Evolutionary conservation across 1,284 basidiomycete genomes (phyloP).

Genomic region (Cystobasidium slooffiae): DNA sequence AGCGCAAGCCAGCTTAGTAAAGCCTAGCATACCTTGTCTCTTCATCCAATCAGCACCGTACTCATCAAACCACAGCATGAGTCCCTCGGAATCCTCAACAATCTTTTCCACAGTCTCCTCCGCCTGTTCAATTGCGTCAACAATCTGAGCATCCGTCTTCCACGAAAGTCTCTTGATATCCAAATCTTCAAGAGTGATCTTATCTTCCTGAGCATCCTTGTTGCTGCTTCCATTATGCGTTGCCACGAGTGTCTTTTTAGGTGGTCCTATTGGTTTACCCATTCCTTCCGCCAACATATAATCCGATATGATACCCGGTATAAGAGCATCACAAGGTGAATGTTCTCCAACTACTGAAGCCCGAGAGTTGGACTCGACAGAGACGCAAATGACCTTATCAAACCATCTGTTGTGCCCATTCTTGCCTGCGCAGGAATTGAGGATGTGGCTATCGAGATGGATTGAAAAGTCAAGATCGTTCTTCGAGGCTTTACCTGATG

Average conservation of each 20-base stretch:
- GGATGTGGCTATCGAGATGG: constrained; percentile 75
- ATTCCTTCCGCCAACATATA: constrained; percentile 69
- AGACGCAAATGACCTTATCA: constrained; percentile 83
- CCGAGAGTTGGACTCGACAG: constrained; percentile 82
- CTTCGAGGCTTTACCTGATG: constrained; percentile 63
- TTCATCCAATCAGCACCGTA: constrained; percentile 94
- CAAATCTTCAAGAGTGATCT: constrained; percentile 17
- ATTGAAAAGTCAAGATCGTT: constrained; percentile 56
- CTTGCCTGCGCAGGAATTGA: constrained; percentile 70
- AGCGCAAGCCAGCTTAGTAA: background rate
- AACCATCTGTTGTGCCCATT: constrained; percentile 85
- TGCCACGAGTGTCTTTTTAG: constrained; percentile 10
- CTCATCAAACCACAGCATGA: constrained; percentile 80
- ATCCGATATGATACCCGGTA: constrained; percentile 88
- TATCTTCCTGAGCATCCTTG: constrained; percentile 23
- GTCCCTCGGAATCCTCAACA: constrained; percentile 79
- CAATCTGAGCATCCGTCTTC: constrained; percentile 69
- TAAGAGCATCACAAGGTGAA: constrained; percentile 86
- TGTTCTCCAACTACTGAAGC: constrained; percentile 92
- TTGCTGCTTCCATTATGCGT: constrained; percentile 61
- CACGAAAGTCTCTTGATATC: constrained; percentile 67
- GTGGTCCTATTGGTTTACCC: constrained; percentile 36
- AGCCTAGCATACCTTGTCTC: constrained; percentile 63
- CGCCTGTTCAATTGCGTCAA: constrained; percentile 67
- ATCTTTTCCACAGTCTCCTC: constrained; percentile 66